Evolutionary conservation across 192 early-diverging fungal species (phyloP), one percentile per base, ranked within the genome.

Genomic region (Coemansia sp.): DNA sequence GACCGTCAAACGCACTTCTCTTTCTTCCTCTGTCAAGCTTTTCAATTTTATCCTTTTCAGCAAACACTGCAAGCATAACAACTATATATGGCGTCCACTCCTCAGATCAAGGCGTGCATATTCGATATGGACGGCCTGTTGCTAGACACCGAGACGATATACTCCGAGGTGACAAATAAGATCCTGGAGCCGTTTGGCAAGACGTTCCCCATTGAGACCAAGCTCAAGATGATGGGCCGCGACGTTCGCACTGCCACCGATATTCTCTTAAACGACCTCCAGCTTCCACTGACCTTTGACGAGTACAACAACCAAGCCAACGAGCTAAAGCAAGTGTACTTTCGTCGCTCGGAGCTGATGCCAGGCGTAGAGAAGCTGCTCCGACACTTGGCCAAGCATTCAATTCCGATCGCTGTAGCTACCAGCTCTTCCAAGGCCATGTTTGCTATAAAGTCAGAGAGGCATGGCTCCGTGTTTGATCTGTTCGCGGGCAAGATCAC

Each of bases 111-210:
- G 53, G 84, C 88, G 40, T 91, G 89, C 69, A 89, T 93, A 67
- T 93, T 93, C 70, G 91, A 93, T 59, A 93, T 93, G 91, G 92
- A 93, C 60, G 92, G 92, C 39, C 85, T 92, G 30, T 85, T 93
- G 39, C 82, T 92, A 23, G 93, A 96, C 72, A 96, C 96, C 9
- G 96, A 98, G 82, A 82, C 85, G 19, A 88, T 98, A 62, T 98
- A 98, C 77, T 90, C 93, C 6, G 83, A 92, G 72, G 94, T 96
- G 19, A 93, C 94, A 8, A 86, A 90, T 86, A 87, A 79, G 82
- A 91, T 98, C 63, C 81, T 97, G 32, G 87, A 77, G 47, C 91
- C 91, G 59, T 92, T 88, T 67, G 91, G 92, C 37, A 86, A 87
- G 66, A 75, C 50, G 8, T 91, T 90, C 63, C 80, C 84, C 11